phyloP scores from a whole-genome alignment of 345 rosid species.

The Isatis tinctoria region DNA sequence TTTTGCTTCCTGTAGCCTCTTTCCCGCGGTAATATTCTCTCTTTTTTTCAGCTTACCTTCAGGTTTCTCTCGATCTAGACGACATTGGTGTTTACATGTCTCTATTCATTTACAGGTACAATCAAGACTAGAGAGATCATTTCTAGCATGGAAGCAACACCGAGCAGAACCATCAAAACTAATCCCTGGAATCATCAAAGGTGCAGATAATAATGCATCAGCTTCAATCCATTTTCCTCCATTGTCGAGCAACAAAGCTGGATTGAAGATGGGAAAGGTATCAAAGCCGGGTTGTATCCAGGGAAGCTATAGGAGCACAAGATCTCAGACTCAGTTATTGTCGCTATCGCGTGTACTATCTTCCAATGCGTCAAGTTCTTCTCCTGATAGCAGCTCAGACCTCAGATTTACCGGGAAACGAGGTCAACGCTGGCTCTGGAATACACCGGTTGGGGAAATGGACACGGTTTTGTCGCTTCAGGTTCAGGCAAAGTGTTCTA shows the following conservation, averaged over 20 bases:
- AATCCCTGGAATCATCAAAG: conserved; percentile 18
- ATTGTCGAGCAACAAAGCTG: conserved; percentile 20
- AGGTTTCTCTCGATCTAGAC: background rate
- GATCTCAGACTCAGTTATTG: conserved; percentile 45
- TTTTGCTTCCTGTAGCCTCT: conserved; percentile 61
- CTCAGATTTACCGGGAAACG: conserved; percentile 18
- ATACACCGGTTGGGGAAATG: conserved; percentile 44
- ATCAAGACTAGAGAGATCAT: conserved; percentile 43
- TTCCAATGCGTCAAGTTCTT: conserved; percentile 20
- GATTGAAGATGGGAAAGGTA: conserved; percentile 39
- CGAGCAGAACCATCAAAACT: conserved; percentile 31
- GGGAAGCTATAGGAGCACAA: conserved; percentile 32
- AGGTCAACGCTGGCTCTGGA: conserved; percentile 27
- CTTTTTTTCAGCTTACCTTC: background rate
- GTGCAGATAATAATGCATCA: conserved; percentile 3
- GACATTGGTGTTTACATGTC: background rate
- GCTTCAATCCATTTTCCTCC: conserved; percentile 42
- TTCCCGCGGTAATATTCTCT: conserved; percentile 57
- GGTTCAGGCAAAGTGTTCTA: conserved; percentile 20
- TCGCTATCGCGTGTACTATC: conserved; percentile 41
- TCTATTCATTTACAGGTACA: conserved; percentile 49
- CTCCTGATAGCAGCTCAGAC: background rate
- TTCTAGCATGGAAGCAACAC: conserved; percentile 48
- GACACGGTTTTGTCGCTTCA: conserved; percentile 58
- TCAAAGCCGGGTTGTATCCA: conserved; percentile 6